phyloP scores from a whole-genome alignment of 495 filamentous ascomycete genomes.

The Neurospora pannonica region DNA sequence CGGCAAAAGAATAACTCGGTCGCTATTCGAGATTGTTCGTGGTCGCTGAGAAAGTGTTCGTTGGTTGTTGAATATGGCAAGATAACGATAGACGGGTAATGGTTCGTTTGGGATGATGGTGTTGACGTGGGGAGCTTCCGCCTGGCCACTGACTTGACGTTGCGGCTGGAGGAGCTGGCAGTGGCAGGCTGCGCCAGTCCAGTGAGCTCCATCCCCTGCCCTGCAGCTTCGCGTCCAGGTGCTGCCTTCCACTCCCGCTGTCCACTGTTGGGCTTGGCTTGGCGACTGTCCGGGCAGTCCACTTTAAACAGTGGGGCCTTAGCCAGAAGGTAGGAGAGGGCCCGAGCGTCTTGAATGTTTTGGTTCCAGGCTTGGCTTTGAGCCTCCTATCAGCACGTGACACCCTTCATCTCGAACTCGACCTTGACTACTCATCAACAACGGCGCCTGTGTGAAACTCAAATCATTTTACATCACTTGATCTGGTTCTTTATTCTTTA shows the following conservation, averaged over 20 bases:
- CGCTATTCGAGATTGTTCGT: not conserved
- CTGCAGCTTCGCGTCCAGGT: slow-evolving; percentile 30
- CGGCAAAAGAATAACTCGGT: not conserved
- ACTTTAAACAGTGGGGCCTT: not conserved
- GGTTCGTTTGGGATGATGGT: slow-evolving; percentile 3
- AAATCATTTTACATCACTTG: not conserved
- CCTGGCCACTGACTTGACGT: slow-evolving; percentile 13
- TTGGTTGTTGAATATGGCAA: not conserved
- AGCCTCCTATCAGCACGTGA: slow-evolving; percentile 16
- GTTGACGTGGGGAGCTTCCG: slow-evolving; percentile 8
- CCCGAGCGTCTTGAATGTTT: not conserved
- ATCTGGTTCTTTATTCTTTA: not conserved
- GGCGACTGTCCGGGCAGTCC: not conserved
- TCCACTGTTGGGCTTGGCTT: not conserved
- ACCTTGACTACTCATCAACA: not conserved
- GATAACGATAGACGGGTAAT: not conserved
- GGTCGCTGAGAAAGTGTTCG: not conserved
- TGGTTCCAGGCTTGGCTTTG: not conserved
- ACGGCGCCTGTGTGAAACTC: not conserved
- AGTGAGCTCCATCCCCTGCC: not conserved
- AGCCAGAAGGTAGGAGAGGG: not conserved
- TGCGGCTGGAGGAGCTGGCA: slow-evolving; percentile 17
- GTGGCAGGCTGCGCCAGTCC: slow-evolving; percentile 6
- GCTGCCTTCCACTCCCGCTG: slow-evolving; percentile 20
- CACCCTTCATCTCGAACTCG: slow-evolving; percentile 16